Base-by-base conservation (phyloP, 2,329 filamentous ascomycete genomes). In the Intubia oerlemansii region DNA sequence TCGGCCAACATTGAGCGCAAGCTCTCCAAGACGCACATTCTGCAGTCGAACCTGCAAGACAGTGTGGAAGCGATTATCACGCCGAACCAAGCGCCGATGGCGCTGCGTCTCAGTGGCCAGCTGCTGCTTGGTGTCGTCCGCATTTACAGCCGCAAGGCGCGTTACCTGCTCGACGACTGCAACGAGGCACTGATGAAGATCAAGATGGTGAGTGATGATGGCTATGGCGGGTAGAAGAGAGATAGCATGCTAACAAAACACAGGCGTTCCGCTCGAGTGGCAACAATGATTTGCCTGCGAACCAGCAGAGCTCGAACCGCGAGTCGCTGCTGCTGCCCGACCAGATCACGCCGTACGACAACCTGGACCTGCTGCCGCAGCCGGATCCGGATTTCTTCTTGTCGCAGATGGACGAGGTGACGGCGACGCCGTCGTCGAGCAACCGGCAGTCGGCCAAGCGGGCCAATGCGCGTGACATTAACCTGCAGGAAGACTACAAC, bases 1-100 rank as follows among this genome's bases (percentile, higher is more conserved):
- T 92, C 88, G 18, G 82, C 88, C 57, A 98, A 95, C 53, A 64
- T 95, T 39, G 88, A 95, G 66, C 82, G 85, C 61, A 98, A 95
- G 58, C 71, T 98, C 35, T 91, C 84, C 41, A 98, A 98, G 56
- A 82, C 81, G 38, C 82, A 93, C 45, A 88, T 95, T 40, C 52
- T 98, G 38, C 81, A 92, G 48, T 85, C 84, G 34, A 90, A 92
- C 54, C 77, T 98, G 41, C 77, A 85, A 43, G 80, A 82, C 55
- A 92, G 84, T 51, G 84, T 98, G 39, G 77, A 81, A 50, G 81
- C 82, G 41, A 98, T 98, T 50, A 88, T 95, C 40, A 80, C 79
- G 34, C 80, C 81, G 27, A 79, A 76, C 38, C 81, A 92, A 53
- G 88, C 85, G 24, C 88, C 88, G 17, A 85, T 98, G 67, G 88